Evolutionary conservation across 1,139 yeast genomes (phyloP).

Genomic region (Yamadazyma sp.): DNA sequence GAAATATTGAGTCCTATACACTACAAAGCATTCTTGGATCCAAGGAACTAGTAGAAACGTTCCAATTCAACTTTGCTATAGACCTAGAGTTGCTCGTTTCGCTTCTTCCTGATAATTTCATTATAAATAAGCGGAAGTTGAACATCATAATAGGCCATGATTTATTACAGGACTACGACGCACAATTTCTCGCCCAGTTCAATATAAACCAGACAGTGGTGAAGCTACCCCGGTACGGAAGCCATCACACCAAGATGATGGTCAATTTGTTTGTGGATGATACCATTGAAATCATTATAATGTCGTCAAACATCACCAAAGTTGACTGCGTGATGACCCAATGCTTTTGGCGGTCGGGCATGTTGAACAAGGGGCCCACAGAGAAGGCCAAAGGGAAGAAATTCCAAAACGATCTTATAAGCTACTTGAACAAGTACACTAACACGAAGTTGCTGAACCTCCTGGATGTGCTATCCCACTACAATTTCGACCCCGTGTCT

Average conservation of each 20-base stretch:
- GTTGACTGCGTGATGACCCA: conserved; percentile 62
- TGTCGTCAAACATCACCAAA: conserved; percentile 58
- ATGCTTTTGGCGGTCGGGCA: conserved; percentile 64
- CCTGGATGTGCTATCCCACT: conserved; percentile 25
- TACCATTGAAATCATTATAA: conserved; percentile 50
- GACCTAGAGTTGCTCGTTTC: conserved; percentile 40
- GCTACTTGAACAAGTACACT: conserved; percentile 46
- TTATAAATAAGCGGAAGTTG: conserved; percentile 19
- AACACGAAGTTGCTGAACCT: conserved; percentile 26
- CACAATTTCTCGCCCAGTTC: conserved; percentile 17
- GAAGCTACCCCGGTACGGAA: conserved; percentile 37
- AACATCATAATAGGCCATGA: conserved; percentile 34
- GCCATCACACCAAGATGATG: conserved; percentile 72
- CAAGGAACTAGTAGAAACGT: conserved; percentile 33
- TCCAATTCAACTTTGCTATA: conserved; percentile 51
- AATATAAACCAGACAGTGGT: conserved; percentile 34
- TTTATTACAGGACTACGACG: conserved; percentile 16
- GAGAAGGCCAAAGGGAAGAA: conserved; percentile 9
- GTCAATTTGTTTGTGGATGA: conserved; percentile 49
- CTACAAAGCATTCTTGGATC: conserved; percentile 31
- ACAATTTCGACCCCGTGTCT: conserved; percentile 46
- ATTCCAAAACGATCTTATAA: conserved; percentile 38
- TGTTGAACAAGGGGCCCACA: conserved; percentile 21
- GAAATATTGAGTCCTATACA: conserved; percentile 27
- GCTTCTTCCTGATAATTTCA: conserved; percentile 30